Base-by-base conservation (phyloP, 2,329 filamentous ascomycete genomes). In the Shiraia bambusicola region DNA sequence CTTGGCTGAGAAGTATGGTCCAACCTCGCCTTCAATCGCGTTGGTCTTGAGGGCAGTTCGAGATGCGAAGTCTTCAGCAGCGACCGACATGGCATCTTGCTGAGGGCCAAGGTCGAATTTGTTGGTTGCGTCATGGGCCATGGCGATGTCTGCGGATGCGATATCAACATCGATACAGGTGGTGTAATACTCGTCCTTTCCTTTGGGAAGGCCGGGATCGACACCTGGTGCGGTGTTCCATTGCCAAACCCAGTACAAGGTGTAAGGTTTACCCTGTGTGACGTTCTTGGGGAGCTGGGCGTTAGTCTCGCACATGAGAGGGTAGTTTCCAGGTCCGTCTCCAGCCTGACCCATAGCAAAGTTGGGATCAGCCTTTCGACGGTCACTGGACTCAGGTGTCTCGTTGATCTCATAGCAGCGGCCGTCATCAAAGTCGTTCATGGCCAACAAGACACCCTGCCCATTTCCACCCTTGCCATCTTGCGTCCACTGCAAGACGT, bases 221-320 rank as follows among this genome's bases (percentile, higher is more conserved):
- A 67, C 16, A 59, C 64, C 59, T 7, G 64, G 45, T 6, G 47
- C 43, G 6, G 57, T 57, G 72, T 69, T 61, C 88, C 90, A 98
- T 68, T 95, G 86, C 93, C 93, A 97, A 32, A 96, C 85, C 92
- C 92, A 97, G 75, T 95, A 95, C 37, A 95, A 71, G 3, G 89
- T 92, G 66, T 91, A 88, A 19, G 78, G 77, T 22, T 83, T 79
- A 31, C 82, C 82, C 8, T 75, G 67, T n/a, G 77, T 68, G 33
- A 82, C 73, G 54, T 86, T 79, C 4, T 74, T 62, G 0, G 93
- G 93, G 11, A 98, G 73, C 59, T 83, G 76, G 34, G 96, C 73
- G 61, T 93, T 84, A 26, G 84, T 84, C 69, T 96, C 91, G 71
- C 93, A 97, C 73, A 78, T 84, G 36, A 91, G 74, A 56, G 85